Evolutionary conservation across 805 yeast species (phyloP).

Genomic region (Saturnispora sanitii): DNA sequence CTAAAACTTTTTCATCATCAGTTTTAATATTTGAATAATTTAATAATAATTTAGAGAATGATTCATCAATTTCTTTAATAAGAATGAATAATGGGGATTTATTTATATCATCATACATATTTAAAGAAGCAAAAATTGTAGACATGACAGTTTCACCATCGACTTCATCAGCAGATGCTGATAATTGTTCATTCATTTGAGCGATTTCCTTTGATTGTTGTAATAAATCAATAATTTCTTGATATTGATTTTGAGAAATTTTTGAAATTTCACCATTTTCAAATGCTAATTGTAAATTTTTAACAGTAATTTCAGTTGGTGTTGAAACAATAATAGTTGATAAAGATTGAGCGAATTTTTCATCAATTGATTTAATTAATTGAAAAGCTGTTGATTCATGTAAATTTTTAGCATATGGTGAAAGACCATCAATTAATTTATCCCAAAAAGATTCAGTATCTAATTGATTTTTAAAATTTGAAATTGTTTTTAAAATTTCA

Average conservation of each 20-base stretch:
- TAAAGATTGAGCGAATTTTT: conserved; percentile 17
- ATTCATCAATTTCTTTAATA: conserved; percentile 19
- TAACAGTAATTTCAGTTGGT: conserved; percentile 12
- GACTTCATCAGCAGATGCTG: neutral
- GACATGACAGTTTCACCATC: conserved; percentile 13
- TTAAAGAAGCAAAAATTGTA: conserved; percentile 19
- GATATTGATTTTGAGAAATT: conserved; percentile 10
- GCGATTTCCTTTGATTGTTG: neutral
- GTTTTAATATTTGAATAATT: conserved; percentile 17
- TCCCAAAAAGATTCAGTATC: conserved; percentile 14
- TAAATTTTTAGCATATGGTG: conserved; percentile 22
- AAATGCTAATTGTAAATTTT: conserved; percentile 11
- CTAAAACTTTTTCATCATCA: conserved; percentile 16
- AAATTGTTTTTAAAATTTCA: conserved; percentile 13
- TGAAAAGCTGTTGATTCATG: conserved; percentile 17
- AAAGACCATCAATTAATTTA: conserved; percentile 16
- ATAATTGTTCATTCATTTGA: neutral
- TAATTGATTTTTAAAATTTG: conserved; percentile 14
- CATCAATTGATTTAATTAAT: conserved; percentile 15
- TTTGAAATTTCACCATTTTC: conserved; percentile 15
- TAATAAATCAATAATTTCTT: conserved; percentile 8
- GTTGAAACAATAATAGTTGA: conserved; percentile 11
- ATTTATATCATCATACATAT: conserved; percentile 16
- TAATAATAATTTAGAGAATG: conserved; percentile 17
- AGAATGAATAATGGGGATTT: conserved; percentile 17